A percentile compares a stretch with the other conserved stretches of the same genome.
phyloP scores from a whole-genome alignment of 495 filamentous ascomycete genomes.

The Parathielavia hyrcaniae region DNA sequence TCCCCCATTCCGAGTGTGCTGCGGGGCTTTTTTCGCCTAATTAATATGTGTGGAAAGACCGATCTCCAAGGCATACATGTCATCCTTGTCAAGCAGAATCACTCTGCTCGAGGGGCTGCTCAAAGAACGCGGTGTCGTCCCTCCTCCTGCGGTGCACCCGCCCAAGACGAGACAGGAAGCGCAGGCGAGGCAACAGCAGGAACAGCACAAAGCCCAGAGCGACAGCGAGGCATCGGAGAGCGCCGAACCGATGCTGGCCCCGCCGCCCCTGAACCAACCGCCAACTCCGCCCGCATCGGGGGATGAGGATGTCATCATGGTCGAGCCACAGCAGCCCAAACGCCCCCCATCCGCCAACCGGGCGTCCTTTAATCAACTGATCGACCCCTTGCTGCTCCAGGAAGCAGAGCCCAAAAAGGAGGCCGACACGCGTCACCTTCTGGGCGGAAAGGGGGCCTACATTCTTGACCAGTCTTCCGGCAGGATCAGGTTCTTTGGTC shows the following conservation, averaged over 20 bases:
- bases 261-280: constrained; percentile 13
- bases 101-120: constrained; percentile 46
- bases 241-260: constrained; percentile 7
- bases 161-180: constrained; percentile 46
- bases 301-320: constrained; percentile 25
- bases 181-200: constrained; percentile 16
- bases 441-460: constrained; percentile 40
- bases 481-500: constrained; percentile 43
- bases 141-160: constrained; percentile 47
- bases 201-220: neutral
- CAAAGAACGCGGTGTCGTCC: constrained; percentile 41
- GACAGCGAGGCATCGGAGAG: constrained; percentile 8
- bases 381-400: constrained; percentile 30
- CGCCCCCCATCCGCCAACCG: neutral
- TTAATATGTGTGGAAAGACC: constrained; percentile 37
- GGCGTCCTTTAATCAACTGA: constrained; percentile 13
- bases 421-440: constrained; percentile 37
- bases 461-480: constrained; percentile 43
- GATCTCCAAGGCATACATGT: constrained; percentile 53
- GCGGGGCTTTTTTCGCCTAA: constrained; percentile 6
- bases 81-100: constrained; percentile 48
- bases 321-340: constrained; percentile 17
- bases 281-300: constrained; percentile 29
- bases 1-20: neutral
- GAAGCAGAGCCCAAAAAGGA: constrained; percentile 35